Conservation (phyloP, 78 protist species). For the Dictyostelium purpureum region DNA sequence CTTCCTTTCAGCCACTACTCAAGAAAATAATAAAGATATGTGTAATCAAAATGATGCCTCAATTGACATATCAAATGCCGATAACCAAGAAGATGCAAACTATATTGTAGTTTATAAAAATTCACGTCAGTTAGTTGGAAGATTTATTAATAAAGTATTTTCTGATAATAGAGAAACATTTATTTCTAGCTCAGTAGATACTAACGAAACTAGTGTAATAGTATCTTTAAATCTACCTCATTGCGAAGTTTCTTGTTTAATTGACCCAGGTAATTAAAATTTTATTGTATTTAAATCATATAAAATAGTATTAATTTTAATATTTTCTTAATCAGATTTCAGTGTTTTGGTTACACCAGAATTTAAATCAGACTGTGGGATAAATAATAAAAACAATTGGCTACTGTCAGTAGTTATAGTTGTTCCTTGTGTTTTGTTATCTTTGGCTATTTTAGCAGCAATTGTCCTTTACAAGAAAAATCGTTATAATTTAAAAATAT, state of each 20-base stretch:
- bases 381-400: neutral
- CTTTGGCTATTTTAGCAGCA: neutral
- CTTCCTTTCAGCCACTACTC: neutral
- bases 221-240: constrained; percentile 13
- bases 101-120: neutral
- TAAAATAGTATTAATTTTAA: no score
- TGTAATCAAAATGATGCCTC: neutral
- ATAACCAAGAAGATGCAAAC: neutral
- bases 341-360: neutral
- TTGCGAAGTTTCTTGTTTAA: neutral
- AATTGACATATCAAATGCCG: neutral
- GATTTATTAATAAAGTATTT: neutral
- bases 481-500: neutral
- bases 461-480: neutral
- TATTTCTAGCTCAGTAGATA: neutral
- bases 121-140: neutral
- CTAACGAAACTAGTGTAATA: neutral
- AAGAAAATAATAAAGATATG: no score
- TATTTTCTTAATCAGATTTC: no score
- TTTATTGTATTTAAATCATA: no score
- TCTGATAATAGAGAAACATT: constrained; percentile 3
- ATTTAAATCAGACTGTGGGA: neutral
- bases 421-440: neutral
- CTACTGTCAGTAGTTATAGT: neutral
- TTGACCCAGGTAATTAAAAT: constrained; percentile 46